A percentile compares a stretch with the other conserved stretches of the same genome.
These are phyloP conservation scores for Diaporthe capsici DNA, from an alignment of 2,329 filamentous ascomycete genomes.

Conservation along the genomic window DNA sequence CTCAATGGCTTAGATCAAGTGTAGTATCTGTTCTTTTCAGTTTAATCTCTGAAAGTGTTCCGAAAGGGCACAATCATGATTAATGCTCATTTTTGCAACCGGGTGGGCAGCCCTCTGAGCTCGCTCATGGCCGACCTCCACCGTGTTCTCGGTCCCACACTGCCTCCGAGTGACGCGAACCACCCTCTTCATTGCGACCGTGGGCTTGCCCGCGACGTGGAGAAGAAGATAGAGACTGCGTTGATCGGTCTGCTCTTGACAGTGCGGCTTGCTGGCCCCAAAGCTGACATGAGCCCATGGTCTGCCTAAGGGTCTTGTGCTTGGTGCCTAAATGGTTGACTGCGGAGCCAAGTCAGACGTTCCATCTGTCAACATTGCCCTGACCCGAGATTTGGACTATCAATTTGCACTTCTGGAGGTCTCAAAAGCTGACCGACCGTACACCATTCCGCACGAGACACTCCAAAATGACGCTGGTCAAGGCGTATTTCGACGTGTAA, in stretches of 20 bases:
- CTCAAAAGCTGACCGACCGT: no score
- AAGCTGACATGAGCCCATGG: neutral
- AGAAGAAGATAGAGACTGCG: constrained; percentile 59
- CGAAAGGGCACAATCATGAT: constrained; percentile 80
- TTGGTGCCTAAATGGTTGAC: neutral
- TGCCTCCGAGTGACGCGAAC: constrained; percentile 80
- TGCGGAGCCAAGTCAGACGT: neutral
- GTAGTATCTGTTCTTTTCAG: constrained; percentile 98
- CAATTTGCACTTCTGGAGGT: neutral
- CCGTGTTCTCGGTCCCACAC: constrained; percentile 84
- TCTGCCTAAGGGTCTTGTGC: neutral
- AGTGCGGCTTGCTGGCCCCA: neutral
- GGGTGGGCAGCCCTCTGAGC: constrained; percentile 73
- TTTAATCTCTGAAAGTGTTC: constrained; percentile 93
- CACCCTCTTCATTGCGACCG: constrained; percentile 70
- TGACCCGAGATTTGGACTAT: neutral
- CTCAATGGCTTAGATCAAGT: constrained; percentile 89
- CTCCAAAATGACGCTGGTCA: neutral
- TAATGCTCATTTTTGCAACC: constrained; percentile 84
- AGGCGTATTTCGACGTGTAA: neutral
- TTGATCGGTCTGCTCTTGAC: neutral
- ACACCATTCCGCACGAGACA: no score
- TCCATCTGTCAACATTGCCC: neutral
- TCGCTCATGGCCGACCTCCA: constrained; percentile 76
- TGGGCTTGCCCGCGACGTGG: constrained; percentile 67